Conservation (phyloP, 1,284 basidiomycete species). For the Pseudozyma pruni region DNA sequence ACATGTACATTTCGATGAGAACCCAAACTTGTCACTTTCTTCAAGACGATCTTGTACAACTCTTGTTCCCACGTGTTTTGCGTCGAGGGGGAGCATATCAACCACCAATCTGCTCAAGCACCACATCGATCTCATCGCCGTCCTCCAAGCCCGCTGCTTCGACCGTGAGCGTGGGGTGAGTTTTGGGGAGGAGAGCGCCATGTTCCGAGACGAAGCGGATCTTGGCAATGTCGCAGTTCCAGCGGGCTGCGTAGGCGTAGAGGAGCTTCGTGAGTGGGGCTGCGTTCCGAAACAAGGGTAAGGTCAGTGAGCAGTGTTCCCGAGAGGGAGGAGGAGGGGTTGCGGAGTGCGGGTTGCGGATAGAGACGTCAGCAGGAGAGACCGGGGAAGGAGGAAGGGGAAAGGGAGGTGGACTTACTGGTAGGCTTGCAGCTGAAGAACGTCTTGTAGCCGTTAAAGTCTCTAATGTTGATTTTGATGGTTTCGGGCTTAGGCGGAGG, state of each 20-base stretch:
- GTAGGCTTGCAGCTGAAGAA: slow-evolving; percentile 7
- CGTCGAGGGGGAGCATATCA: too few relatives aligned
- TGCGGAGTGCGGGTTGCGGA: too few relatives aligned
- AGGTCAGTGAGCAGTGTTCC: neutral
- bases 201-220: slow-evolving; percentile 19
- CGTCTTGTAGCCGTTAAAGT: slow-evolving; percentile 17
- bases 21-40: too few relatives aligned
- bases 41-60: too few relatives aligned
- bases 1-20: too few relatives aligned
- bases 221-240: neutral
- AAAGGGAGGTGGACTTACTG: slow-evolving; percentile 9
- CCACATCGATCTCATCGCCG: slow-evolving; percentile 29
- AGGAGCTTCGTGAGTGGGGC: slow-evolving; percentile 16
- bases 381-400: neutral
- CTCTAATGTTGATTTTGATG: slow-evolving; percentile 8
- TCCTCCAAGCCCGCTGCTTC: slow-evolving; percentile 10
- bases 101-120: slow-evolving; percentile 39
- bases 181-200: slow-evolving; percentile 12
- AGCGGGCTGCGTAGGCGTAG: slow-evolving; percentile 2
- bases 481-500: neutral
- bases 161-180: neutral
- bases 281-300: neutral
- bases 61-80: too few relatives aligned
- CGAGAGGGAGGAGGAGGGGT: neutral
- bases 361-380: too few relatives aligned